phyloP scores from a whole-genome alignment of 1,284 basidiomycete species.

The Melampsora americana region DNA sequence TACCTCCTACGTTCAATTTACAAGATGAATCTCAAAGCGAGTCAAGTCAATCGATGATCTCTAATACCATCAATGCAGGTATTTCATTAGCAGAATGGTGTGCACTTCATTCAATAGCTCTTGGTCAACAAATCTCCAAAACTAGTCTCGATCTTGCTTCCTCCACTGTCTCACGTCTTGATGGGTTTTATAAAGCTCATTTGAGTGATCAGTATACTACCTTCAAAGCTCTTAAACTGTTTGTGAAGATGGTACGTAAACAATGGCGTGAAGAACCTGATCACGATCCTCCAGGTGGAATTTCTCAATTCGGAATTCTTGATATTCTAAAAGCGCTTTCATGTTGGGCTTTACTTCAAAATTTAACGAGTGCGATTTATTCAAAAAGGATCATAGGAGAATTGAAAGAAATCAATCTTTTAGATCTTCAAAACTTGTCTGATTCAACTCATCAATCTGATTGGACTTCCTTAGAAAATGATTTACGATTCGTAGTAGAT shows the following conservation, averaged over 20 bases:
- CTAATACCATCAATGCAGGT: conserved; percentile 12
- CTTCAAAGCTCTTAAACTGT: conserved; percentile 18
- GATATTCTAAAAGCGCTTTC: conserved; percentile 17
- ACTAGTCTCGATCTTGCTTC: conserved; percentile 15
- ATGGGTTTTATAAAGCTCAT: conserved; percentile 14
- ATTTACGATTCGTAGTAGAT: neutral
- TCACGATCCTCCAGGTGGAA: neutral
- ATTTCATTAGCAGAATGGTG: conserved; percentile 22
- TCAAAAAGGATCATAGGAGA: neutral
- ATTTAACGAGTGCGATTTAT: conserved; percentile 14
- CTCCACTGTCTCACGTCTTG: conserved; percentile 13
- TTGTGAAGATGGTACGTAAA: conserved; percentile 16
- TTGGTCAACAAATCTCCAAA: conserved; percentile 10
- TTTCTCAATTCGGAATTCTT: conserved; percentile 21
- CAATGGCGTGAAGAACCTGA: conserved; percentile 25
- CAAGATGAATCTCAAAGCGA: neutral
- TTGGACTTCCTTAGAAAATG: neutral
- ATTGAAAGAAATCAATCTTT: neutral
- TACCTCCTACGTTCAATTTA: neutral
- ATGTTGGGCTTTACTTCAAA: conserved; percentile 23
- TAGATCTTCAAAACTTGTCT: neutral
- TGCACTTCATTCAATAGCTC: neutral
- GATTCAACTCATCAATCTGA: neutral
- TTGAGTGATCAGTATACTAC: conserved; percentile 9
- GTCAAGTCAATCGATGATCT: neutral